Evolutionary conservation across 169 alveolate species (phyloP).

Genomic region (Prorocentrum cordatum): DNA sequence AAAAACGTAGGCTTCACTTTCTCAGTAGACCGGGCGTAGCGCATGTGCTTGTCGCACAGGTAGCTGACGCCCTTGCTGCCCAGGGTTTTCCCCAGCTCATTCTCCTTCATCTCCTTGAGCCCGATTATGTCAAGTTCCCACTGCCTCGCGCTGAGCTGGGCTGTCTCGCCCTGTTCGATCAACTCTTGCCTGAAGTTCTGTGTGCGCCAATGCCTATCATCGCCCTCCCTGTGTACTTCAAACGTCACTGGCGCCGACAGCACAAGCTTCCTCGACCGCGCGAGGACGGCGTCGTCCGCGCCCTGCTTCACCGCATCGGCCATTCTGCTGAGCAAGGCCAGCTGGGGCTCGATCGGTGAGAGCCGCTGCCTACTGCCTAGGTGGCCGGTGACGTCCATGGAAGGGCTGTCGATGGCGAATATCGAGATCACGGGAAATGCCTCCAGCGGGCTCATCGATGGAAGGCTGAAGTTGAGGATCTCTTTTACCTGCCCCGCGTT

Average conservation of each 20-base stretch:
- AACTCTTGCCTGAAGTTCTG: background rate
- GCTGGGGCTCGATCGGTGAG: constrained; percentile 5
- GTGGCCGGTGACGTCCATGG: background rate
- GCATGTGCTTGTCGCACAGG: background rate
- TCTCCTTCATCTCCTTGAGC: background rate
- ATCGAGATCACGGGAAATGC: too few species aligned
- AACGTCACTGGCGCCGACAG: background rate
- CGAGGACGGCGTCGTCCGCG: background rate
- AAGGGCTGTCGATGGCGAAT: too few species aligned
- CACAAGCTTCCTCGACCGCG: background rate
- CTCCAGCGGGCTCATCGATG: too few species aligned
- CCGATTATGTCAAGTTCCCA: background rate
- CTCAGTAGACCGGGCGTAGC: background rate
- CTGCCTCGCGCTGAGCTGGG: background rate
- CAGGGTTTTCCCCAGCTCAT: background rate
- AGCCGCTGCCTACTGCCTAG: background rate
- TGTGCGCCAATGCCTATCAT: background rate
- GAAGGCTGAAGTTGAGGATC: too few species aligned
- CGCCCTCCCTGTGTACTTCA: background rate
- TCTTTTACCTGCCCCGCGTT: too few species aligned
- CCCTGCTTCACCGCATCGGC: background rate
- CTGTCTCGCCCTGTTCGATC: background rate
- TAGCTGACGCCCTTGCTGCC: background rate
- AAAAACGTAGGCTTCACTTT: background rate
- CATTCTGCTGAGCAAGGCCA: background rate